Base-by-base conservation (phyloP, 169 alveolate genomes). In the Cyclospora cayetanensis region DNA sequence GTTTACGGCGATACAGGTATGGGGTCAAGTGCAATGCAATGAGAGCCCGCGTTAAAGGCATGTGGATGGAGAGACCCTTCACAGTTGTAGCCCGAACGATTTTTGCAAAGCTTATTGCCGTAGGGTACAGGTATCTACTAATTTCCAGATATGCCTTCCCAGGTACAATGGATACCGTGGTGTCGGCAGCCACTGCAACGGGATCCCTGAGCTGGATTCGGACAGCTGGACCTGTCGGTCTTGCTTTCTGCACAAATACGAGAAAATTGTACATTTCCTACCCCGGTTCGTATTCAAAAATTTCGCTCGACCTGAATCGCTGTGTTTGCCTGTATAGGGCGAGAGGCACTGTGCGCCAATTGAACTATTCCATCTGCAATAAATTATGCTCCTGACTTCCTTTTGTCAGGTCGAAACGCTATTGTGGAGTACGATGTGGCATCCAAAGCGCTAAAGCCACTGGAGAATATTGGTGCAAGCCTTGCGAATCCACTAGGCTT, bases 121-220 rank as follows among this genome's bases (percentile, higher is more conserved):
- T n/a, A n/a, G n/a, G n/a, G n/a, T n/a, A n/a, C n/a, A n/a, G n/a
- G n/a, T n/a, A n/a, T n/a, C n/a, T n/a, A n/a, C n/a, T n/a, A n/a
- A n/a, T n/a, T n/a, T n/a, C n/a, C n/a, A n/a, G n/a, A n/a, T n/a
- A n/a, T n/a, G n/a, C n/a, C n/a, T 15, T 35, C 20, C 27, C 55
- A 80, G 90, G 90, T 2, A 50, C 31, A 1, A 43, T 53, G 22
- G 90, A 80, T 25, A 80, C 90, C 15, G 11, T 80, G 4, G 90
- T 80, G 25, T 80, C 90, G 39, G 90, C 68, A 31, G 27, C 70
- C n/a, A 52, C 90, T 31, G 90, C 53, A 3, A 52, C 70, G 31
- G 90, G 90, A 53, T 35, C 70, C 11, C 90, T 80, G 35, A 80
- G 53, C 90, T 80, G 90, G 90, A 29, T 80, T 41, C 90, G 76